Conservation (phyloP, 2,329 filamentous ascomycete genomes). For the Colletotrichum trifolii region DNA sequence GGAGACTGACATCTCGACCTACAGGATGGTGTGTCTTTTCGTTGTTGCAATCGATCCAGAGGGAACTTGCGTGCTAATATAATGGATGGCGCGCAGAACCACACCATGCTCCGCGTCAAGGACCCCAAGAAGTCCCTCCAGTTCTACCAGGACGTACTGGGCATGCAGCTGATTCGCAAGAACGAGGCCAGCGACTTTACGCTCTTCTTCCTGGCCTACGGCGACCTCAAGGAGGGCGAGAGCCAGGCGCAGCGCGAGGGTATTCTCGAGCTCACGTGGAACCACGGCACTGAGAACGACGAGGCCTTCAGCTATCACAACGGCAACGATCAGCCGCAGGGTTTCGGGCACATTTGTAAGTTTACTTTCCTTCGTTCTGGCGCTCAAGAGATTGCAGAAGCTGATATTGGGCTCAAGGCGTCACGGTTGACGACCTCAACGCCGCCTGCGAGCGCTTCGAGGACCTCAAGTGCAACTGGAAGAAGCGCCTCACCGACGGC, state of each 20-base stretch:
- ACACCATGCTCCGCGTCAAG: slow-evolving; percentile 96
- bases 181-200: slow-evolving; percentile 83
- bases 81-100: slow-evolving; percentile 65
- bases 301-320: slow-evolving; percentile 88
- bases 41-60: no score
- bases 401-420: slow-evolving; percentile 56
- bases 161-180: slow-evolving; percentile 85
- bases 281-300: slow-evolving; percentile 86
- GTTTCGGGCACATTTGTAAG: slow-evolving; percentile 92
- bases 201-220: slow-evolving; percentile 92
- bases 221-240: slow-evolving; percentile 58
- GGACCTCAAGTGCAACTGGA: slow-evolving; percentile 84
- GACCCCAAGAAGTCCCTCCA: slow-evolving; percentile 77
- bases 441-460: slow-evolving; percentile 90
- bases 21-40: slow-evolving; percentile 70
- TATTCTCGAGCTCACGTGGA: slow-evolving; percentile 90
- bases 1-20: slow-evolving; percentile 78
- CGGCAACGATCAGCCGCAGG: slow-evolving; percentile 90
- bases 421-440: slow-evolving; percentile 89
- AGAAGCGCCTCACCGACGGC: slow-evolving; percentile 94
- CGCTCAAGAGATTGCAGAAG: no score
- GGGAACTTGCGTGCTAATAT: neutral
- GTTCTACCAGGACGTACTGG: slow-evolving; percentile 87
- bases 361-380: slow-evolving; percentile 35
- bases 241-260: slow-evolving; percentile 79